Conservation (phyloP, 1,284 basidiomycete genomes). For the Apiotrichum brassicae region DNA sequence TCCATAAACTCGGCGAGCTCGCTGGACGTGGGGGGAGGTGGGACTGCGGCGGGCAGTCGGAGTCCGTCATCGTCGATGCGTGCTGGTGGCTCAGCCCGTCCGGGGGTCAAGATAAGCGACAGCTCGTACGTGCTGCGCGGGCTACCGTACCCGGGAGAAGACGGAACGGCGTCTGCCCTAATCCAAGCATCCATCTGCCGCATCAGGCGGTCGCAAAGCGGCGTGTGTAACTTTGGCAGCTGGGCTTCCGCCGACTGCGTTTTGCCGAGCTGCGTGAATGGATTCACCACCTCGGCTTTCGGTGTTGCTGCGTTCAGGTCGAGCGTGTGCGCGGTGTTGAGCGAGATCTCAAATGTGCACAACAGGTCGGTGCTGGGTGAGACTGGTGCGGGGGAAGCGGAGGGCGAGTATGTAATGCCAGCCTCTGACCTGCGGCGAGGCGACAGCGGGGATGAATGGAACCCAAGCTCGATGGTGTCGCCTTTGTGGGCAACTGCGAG, state of each 20-base stretch:
- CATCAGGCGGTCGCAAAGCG: slow-evolving; percentile 61
- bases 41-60: not conserved
- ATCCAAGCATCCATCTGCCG: slow-evolving; percentile 61
- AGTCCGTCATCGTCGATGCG: not conserved
- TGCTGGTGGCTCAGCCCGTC: slow-evolving; percentile 4
- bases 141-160: slow-evolving; percentile 32
- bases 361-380: slow-evolving; percentile 21
- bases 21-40: slow-evolving; percentile 59
- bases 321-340: slow-evolving; percentile 34
- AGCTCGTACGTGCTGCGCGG: slow-evolving; percentile 44
- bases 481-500: slow-evolving; percentile 60
- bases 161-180: slow-evolving; percentile 34
- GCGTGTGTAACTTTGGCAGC: slow-evolving; percentile 57
- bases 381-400: not conserved
- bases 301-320: slow-evolving; percentile 35
- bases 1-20: slow-evolving; percentile 74
- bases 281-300: slow-evolving; percentile 34
- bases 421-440: slow-evolving; percentile 27
- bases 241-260: slow-evolving; percentile 36
- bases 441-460: slow-evolving; percentile 56
- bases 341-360: slow-evolving; percentile 58
- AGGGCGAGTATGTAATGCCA: not conserved
- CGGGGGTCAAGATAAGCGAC: slow-evolving; percentile 41
- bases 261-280: slow-evolving; percentile 32
- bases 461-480: slow-evolving; percentile 81